Conservation (phyloP, 371 early-diverging fungal species). For the Mortierella sp. region DNA sequence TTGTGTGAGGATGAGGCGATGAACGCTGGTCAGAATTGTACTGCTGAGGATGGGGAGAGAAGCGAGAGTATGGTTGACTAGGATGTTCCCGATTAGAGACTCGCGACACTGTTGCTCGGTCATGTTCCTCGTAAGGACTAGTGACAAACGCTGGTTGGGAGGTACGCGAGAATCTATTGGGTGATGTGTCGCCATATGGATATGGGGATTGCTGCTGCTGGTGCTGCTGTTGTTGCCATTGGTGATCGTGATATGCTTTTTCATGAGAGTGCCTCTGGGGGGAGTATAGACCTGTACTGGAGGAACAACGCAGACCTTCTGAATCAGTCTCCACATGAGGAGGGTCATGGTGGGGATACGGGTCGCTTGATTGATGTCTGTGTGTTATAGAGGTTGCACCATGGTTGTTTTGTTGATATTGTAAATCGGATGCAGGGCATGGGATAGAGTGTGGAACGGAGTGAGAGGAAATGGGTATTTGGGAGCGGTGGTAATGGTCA, state of each 20-base stretch:
- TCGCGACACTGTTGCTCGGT: background rate
- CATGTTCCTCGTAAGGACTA: background rate
- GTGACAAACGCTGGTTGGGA: background rate
- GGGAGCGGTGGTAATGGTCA: background rate
- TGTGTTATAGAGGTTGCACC: background rate
- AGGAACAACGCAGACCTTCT: background rate
- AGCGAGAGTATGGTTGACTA: background rate
- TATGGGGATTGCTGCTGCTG: background rate
- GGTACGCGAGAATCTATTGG: background rate
- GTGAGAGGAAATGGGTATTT: background rate
- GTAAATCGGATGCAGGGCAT: slow-evolving; percentile 1
- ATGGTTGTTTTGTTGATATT: slow-evolving; percentile 5
- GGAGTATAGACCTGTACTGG: background rate
- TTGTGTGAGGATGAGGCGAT: slow-evolving; percentile 5
- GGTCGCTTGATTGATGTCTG: background rate
- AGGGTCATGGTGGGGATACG: background rate
- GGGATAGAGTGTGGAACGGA: background rate
- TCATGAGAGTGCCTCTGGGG: background rate
- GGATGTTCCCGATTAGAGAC: background rate
- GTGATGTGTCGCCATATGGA: background rate
- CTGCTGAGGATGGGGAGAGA: background rate
- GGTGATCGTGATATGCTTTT: slow-evolving; percentile 5
- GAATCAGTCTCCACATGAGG: background rate
- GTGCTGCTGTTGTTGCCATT: slow-evolving; percentile 3
- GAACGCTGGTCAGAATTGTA: slow-evolving; percentile 1